A percentile compares a stretch with the other conserved stretches of the same genome.
These are phyloP conservation scores for Gamarada debralockiae DNA, from an alignment of 495 filamentous ascomycete species.

Conservation along the genomic window DNA sequence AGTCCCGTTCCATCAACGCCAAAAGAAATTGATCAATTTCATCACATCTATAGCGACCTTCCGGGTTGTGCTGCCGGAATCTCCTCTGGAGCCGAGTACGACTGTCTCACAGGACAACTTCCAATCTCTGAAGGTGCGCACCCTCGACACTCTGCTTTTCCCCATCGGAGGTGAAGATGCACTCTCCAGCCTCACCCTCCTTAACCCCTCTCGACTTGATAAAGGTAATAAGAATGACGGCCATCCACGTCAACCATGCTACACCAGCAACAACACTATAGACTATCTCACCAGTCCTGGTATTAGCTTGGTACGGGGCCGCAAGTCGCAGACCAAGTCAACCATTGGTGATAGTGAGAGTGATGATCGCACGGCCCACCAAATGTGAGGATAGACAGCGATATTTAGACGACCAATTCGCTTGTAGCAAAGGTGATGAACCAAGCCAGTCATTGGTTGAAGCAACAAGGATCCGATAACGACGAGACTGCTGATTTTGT, in stretches of 20 bases:
- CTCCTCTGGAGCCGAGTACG: no score
- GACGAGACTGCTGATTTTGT: slow-evolving; percentile 53
- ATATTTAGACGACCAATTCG: slow-evolving; percentile 43
- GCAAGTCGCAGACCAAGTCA: slow-evolving; percentile 58
- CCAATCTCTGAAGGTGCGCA: no score
- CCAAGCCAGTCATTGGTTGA: slow-evolving; percentile 58
- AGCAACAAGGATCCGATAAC: slow-evolving; percentile 50
- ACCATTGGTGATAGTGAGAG: slow-evolving; percentile 65
- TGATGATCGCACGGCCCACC: slow-evolving; percentile 59
- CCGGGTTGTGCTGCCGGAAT: no score
- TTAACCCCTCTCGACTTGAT: background rate
- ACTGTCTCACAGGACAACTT: no score
- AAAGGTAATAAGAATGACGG: slow-evolving; percentile 12
- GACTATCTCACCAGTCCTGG: slow-evolving; percentile 37
- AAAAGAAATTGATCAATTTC: no score
- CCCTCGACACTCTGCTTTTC: no score
- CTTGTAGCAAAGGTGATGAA: slow-evolving; percentile 59
- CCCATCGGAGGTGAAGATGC: no score
- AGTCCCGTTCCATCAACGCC: no score
- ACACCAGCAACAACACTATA: slow-evolving; percentile 58
- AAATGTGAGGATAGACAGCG: slow-evolving; percentile 60
- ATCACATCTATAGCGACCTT: no score
- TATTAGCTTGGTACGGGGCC: no score
- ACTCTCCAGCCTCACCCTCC: no score
- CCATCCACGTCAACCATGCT: slow-evolving; percentile 26